Base-by-base conservation (phyloP, 345 rosid genomes). In the Excoecaria agallocha region DNA sequence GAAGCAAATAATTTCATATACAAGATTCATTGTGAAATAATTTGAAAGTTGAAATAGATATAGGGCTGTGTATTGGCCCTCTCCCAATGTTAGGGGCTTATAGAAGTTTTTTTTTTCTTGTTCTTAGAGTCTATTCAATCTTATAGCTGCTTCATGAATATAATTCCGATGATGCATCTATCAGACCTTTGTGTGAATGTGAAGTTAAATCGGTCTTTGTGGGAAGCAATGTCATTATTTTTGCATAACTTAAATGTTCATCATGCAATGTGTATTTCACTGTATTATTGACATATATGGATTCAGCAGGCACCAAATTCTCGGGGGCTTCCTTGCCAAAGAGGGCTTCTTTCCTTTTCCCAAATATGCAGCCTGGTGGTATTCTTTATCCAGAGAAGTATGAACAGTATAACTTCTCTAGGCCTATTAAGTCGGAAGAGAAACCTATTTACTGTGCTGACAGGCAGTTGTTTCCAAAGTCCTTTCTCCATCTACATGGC, bases 401-500 rank as follows among this genome's bases (percentile, higher is more conserved):
- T 76, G 82, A 76, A 37, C 74, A 73, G 66, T 65, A 66, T 30
- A 57, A 63, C 66, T 48, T 39, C 43, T 49, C 56, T 45, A 69
- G 70, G 64, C 61, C 37, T 52, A 56, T 70, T 72, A 78, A 69
- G 54, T 65, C 59, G 66, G 75, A 77, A 45, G 76, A 59, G 60
- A 76, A 54, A 45, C 48, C 75, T 49, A 11, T 13, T 25, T 57
- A 39, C 67, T 48, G 37, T 39, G 17, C 69, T 17, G 68, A 61
- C 8, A 55, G 55, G 49, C 82, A 76, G 68, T 64, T 74, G n/a
- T 60, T 76, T 67, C 51, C 74, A 30, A 79, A 70, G 46, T 76
- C 79, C n/a, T 22, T 73, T 43, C 61, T 76, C 61, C 59, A 69
- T 76, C 62, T 62, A 68, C 85, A 69, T 51, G 82, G 82, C 50